Evolutionary conservation across 2,329 filamentous ascomycete species (phyloP).

Genomic region (Hypoxylon sp.): DNA sequence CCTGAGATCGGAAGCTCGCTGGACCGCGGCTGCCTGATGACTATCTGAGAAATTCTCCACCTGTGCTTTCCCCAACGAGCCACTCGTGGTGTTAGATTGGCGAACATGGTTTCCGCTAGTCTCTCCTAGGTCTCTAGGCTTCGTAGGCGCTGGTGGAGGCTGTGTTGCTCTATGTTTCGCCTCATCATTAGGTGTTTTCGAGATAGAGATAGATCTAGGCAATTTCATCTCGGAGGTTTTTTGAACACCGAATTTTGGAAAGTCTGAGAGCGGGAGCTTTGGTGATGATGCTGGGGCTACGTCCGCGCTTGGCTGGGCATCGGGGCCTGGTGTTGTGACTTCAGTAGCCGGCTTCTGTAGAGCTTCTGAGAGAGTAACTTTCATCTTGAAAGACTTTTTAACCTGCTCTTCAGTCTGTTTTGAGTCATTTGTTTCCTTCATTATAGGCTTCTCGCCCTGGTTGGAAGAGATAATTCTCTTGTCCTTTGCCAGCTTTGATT

Average conservation of each 20-base stretch:
- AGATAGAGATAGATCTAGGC: neutral
- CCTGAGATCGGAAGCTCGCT: neutral
- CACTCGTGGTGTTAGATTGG: neutral
- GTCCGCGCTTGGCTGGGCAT: neutral
- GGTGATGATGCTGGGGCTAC: neutral
- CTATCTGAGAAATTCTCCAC: neutral
- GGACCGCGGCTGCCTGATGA: neutral
- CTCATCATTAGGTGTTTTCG: neutral
- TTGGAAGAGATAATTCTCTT: neutral
- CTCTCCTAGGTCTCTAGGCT: neutral
- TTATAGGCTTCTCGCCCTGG: neutral
- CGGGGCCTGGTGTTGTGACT: neutral
- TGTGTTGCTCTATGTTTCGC: neutral
- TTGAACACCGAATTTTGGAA: neutral
- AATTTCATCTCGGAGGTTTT: neutral
- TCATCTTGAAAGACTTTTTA: neutral
- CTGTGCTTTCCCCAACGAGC: neutral
- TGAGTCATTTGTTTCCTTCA: neutral
- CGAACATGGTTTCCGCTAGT: neutral
- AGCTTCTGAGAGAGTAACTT: neutral
- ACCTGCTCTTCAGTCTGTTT: neutral
- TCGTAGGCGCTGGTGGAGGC: neutral
- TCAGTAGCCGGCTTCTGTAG: neutral
- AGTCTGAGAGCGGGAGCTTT: neutral
- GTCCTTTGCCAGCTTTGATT: conserved; percentile 4